These are phyloP conservation scores for Ophiostoma pallidulum DNA, from an alignment of 2,329 filamentous ascomycete species.

Conservation along the genomic window DNA sequence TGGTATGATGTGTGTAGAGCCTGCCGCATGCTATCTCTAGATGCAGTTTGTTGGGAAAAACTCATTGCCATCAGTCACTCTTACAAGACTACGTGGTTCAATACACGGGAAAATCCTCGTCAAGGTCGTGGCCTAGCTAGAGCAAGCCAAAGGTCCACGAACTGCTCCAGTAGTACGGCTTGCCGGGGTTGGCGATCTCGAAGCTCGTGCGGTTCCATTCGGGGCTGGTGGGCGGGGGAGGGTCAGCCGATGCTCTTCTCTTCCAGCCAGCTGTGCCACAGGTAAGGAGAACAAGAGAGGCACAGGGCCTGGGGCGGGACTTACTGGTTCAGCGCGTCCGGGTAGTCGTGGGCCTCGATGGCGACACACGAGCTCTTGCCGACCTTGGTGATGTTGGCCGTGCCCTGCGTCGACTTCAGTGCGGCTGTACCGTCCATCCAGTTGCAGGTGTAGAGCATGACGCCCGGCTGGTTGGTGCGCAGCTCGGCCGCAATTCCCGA, in stretches of 20 bases:
- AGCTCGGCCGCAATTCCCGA: constrained; percentile 63
- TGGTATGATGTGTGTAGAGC: too few species aligned
- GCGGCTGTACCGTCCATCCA: constrained; percentile 41
- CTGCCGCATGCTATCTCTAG: too few species aligned
- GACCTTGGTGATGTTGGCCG: constrained; percentile 32
- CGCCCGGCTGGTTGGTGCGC: constrained; percentile 58
- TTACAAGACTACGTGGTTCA: too few species aligned
- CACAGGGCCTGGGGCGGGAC: too few species aligned
- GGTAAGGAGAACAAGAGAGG: too few species aligned
- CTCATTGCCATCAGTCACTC: too few species aligned
- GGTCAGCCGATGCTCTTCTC: too few species aligned
- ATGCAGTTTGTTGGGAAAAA: too few species aligned
- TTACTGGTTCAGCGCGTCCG: constrained; percentile 65
- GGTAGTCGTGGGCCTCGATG: constrained; percentile 69
- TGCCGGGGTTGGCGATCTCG: constrained; percentile 33
- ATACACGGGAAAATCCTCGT: too few species aligned
- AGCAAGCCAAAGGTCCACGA: constrained; percentile 33
- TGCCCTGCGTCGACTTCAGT: constrained; percentile 51
- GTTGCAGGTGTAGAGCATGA: constrained; percentile 63
- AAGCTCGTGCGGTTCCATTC: constrained; percentile 33
- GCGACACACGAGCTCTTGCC: constrained; percentile 60
- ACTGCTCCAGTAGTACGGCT: constrained; percentile 34
- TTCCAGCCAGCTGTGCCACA: too few species aligned
- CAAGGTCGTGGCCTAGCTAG: too few species aligned
- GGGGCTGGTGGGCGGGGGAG: constrained; percentile 24